These are phyloP conservation scores for Suillus tomentosus DNA, from an alignment of 768 basidiomycete genomes.

Conservation along the genomic window DNA sequence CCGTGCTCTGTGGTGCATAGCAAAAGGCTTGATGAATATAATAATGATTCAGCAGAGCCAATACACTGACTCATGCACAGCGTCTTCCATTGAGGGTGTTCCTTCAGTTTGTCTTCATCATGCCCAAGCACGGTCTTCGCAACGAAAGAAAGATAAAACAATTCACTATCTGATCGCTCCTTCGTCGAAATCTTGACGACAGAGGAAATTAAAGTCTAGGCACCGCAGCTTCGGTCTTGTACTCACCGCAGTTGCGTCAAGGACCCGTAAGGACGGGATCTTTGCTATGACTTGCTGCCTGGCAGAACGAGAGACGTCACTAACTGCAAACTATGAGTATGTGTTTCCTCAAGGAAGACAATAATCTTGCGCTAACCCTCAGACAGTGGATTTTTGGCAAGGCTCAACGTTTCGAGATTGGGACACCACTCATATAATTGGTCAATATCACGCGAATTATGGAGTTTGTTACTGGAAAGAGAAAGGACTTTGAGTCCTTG, in stretches of 20 bases:
- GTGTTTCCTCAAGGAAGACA: background rate
- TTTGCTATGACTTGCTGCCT: constrained; percentile 69
- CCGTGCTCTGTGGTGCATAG: constrained; percentile 54
- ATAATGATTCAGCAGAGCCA: constrained; percentile 10
- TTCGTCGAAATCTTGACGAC: constrained; percentile 59
- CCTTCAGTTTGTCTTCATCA: constrained; percentile 44
- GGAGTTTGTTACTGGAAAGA: constrained; percentile 61
- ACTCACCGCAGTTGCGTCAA: constrained; percentile 70
- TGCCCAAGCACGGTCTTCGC: constrained; percentile 43
- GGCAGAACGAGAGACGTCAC: constrained; percentile 38
- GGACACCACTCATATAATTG: constrained; percentile 71
- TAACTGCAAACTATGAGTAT: constrained; percentile 33
- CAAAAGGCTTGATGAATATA: constrained; percentile 10
- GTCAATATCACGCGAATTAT: constrained; percentile 65
- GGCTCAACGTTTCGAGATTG: constrained; percentile 55
- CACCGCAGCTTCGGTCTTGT: constrained; percentile 12
- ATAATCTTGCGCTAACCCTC: constrained; percentile 42
- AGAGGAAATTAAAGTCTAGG: constrained; percentile 15
- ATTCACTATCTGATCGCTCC: constrained; percentile 79
- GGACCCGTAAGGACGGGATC: constrained; percentile 57
- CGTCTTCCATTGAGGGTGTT: constrained; percentile 66
- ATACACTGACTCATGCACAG: constrained; percentile 58
- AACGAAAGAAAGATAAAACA: constrained; percentile 77
- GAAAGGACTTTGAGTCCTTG: constrained; percentile 57
- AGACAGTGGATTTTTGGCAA: constrained; percentile 66